Evolutionary conservation across 1,284 basidiomycete species (phyloP).

Genomic region (Wolfiporia cocos): DNA sequence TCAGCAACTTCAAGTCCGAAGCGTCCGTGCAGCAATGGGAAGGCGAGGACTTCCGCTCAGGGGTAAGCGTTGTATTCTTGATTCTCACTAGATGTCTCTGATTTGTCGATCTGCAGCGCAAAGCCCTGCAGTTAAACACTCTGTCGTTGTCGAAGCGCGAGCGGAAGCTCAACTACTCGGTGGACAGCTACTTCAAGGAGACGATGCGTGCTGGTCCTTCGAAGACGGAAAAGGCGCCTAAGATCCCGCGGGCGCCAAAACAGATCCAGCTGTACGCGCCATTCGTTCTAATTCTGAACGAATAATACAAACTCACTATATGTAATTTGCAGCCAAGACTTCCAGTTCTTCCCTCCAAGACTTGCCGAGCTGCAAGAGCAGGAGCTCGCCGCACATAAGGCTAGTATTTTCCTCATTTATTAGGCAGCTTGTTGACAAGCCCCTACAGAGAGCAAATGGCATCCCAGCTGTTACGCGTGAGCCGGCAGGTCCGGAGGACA

Average conservation of each 20-base stretch:
- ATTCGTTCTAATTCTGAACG: background rate
- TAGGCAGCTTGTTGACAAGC: constrained; percentile 1
- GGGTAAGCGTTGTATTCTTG: constrained; percentile 37
- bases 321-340: constrained; percentile 85
- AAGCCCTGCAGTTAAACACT: constrained; percentile 72
- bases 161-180: constrained; percentile 93
- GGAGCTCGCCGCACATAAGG: constrained; percentile 81
- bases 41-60: constrained; percentile 87
- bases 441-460: constrained; percentile 56
- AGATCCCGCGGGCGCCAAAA: constrained; percentile 85
- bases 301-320: too few species aligned
- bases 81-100: constrained; percentile 2
- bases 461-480: constrained; percentile 74
- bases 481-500: constrained; percentile 65
- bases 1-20: constrained; percentile 97
- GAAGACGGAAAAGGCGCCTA: constrained; percentile 81
- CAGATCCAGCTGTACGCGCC: constrained; percentile 77
- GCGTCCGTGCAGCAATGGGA: constrained; percentile 92
- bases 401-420: constrained; percentile 21
- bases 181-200: constrained; percentile 93
- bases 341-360: constrained; percentile 92
- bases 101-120: constrained; percentile 39
- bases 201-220: constrained; percentile 76
- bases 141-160: constrained; percentile 95
- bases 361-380: constrained; percentile 84